Conservation (phyloP, 768 basidiomycete genomes). For the Tubosaeta brunneosetosa region DNA sequence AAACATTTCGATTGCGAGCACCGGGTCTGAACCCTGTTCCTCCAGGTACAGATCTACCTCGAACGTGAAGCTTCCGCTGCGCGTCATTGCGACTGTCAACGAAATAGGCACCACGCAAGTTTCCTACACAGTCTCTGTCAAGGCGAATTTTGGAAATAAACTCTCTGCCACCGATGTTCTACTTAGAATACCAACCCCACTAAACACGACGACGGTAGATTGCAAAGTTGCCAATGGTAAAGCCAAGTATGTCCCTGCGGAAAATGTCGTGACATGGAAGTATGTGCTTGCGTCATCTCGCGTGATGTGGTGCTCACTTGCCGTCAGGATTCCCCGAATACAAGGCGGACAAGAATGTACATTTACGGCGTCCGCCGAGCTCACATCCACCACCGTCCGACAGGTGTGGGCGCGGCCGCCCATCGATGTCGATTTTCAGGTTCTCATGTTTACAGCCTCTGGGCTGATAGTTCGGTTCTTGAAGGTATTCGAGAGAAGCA, state of each 20-base stretch:
- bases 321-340: slow-evolving; percentile 76
- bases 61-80: slow-evolving; percentile 92
- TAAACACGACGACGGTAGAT: slow-evolving; percentile 90
- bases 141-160: slow-evolving; percentile 87
- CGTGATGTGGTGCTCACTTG: slow-evolving; percentile 1
- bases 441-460: slow-evolving; percentile 97
- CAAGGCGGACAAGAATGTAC: slow-evolving; percentile 93
- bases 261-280: slow-evolving; percentile 99
- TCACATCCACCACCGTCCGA: slow-evolving; percentile 85
- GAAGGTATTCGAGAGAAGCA: slow-evolving; percentile 96
- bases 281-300: slow-evolving; percentile 39
- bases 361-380: slow-evolving; percentile 71
- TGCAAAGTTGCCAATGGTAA: slow-evolving; percentile 91
- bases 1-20: neutral
- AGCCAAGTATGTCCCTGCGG: slow-evolving; percentile 94
- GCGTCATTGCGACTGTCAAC: slow-evolving; percentile 84
- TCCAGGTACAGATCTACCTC: slow-evolving; percentile 90
- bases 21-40: neutral
- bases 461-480: slow-evolving; percentile 94
- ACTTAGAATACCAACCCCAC: slow-evolving; percentile 89
- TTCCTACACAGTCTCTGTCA: slow-evolving; percentile 83
- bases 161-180: slow-evolving; percentile 91
- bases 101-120: slow-evolving; percentile 92
- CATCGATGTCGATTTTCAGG: slow-evolving; percentile 97
- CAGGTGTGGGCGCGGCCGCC: slow-evolving; percentile 98